These are phyloP conservation scores for Verbena officinalis DNA, from an alignment of 257 asterid species.

Conservation along the genomic window DNA sequence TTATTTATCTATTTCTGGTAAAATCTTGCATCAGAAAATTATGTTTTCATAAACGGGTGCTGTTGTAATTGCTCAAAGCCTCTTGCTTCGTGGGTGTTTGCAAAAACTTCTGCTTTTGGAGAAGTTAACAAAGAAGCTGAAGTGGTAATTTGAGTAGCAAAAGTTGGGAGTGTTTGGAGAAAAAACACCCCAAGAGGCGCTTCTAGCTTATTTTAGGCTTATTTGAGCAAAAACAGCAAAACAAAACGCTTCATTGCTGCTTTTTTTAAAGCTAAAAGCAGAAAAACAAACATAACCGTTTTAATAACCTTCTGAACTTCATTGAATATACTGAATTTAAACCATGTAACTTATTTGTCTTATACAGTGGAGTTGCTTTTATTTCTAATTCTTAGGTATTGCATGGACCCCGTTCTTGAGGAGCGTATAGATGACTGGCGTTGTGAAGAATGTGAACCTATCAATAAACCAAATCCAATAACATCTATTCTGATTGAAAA, in stretches of 20 bases:
- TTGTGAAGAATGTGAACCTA: slow-evolving; percentile 51
- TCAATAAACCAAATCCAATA: slow-evolving; percentile 17
- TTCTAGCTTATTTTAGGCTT: too few relatives aligned
- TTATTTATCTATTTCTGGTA: too few relatives aligned
- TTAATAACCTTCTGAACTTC: too few relatives aligned
- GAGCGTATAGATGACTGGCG: slow-evolving; percentile 38
- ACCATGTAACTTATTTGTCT: neutral
- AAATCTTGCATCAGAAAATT: too few relatives aligned
- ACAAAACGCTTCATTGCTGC: too few relatives aligned
- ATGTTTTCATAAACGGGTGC: too few relatives aligned
- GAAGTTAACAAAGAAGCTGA: neutral
- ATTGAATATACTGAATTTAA: neutral
- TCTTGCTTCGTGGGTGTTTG: slow-evolving; percentile 10
- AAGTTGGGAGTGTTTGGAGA: too few relatives aligned
- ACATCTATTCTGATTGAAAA: slow-evolving; percentile 27
- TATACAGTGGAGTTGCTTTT: slow-evolving; percentile 3
- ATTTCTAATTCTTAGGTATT: slow-evolving; percentile 52
- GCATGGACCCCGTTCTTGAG: slow-evolving; percentile 38
- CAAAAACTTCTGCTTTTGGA: neutral
- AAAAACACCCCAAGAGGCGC: too few relatives aligned
- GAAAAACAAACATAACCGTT: too few relatives aligned
- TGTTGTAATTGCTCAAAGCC: neutral
- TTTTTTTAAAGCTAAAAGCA: too few relatives aligned
- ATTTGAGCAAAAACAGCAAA: too few relatives aligned
- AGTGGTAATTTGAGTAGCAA: neutral